Conservation (phyloP, 495 filamentous ascomycete species). For the Chlorociboria aeruginascens region DNA sequence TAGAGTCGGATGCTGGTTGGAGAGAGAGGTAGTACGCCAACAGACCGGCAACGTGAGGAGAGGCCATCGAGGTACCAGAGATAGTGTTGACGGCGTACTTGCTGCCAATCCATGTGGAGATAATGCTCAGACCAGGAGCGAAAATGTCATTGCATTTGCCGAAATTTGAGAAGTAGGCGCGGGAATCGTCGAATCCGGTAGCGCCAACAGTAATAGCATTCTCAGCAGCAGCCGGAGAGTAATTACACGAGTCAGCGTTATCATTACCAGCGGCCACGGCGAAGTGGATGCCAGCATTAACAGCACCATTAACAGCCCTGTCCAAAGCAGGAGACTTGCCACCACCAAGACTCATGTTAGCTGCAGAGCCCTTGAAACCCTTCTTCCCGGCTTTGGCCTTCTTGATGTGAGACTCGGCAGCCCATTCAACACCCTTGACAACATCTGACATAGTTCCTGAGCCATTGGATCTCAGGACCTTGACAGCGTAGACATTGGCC, state of each 20-base stretch:
- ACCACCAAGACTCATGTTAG: constrained; percentile 98
- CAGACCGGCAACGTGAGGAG: constrained; percentile 91
- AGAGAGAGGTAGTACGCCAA: constrained; percentile 96
- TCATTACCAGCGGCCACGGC: constrained; percentile 98
- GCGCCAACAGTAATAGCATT: constrained; percentile 96
- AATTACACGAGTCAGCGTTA: constrained; percentile 97
- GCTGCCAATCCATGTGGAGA: constrained; percentile 96
- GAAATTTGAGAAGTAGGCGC: constrained; percentile 99
- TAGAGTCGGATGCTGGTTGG: constrained; percentile 77
- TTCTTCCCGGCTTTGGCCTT: constrained; percentile 60
- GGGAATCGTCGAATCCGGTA: constrained; percentile 83
- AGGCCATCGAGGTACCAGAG: constrained; percentile 99
- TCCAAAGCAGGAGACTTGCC: constrained; percentile 89
- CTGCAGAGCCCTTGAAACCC: constrained; percentile 95
- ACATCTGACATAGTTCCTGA: constrained; percentile 98
- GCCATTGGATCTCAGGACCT: constrained; percentile 94
- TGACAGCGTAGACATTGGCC: constrained; percentile 91
- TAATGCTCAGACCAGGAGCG: constrained; percentile 91
- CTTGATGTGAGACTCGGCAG: constrained; percentile 65
- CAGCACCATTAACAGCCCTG: constrained; percentile 85
- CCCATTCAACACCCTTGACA: constrained; percentile 95
- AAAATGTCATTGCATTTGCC: constrained; percentile 99
- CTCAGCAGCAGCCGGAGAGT: constrained; percentile 91
- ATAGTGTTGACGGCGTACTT: constrained; percentile 93
- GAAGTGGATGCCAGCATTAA: constrained; percentile 84